Conservation (phyloP, 805 yeast species). For the Myxozyma kluyveri region DNA sequence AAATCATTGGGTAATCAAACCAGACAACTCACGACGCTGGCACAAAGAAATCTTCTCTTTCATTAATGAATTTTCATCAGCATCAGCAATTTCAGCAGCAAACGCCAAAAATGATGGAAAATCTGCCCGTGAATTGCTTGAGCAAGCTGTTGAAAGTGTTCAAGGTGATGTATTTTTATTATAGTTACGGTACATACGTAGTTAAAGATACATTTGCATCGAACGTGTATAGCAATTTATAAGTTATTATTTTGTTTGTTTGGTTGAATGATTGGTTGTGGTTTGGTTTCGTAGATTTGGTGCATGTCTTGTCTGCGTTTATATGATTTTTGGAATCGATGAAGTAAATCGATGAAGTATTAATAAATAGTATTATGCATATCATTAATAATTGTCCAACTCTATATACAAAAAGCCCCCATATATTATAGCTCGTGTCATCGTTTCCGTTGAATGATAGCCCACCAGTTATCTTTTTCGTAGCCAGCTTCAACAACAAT, state of each 20-base stretch:
- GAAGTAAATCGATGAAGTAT: too few species aligned
- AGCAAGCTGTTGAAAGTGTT: background rate
- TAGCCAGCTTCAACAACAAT: slow-evolving; percentile 68
- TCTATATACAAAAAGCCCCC: background rate
- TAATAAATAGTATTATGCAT: too few species aligned
- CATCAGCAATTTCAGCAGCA: background rate
- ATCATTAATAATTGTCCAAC: too few species aligned
- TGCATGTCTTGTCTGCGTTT: too few species aligned
- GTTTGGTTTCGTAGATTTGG: too few species aligned
- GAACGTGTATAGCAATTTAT: too few species aligned
- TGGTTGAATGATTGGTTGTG: too few species aligned
- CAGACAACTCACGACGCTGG: slow-evolving; percentile 34
- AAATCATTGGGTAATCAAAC: slow-evolving; percentile 34
- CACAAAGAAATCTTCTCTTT: slow-evolving; percentile 32
- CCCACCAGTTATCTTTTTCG: slow-evolving; percentile 96
- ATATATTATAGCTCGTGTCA: background rate
- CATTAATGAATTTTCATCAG: slow-evolving; percentile 14
- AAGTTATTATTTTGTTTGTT: too few species aligned
- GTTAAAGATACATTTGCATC: background rate
- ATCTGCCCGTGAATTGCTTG: background rate
- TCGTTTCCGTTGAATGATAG: background rate
- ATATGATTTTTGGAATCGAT: too few species aligned
- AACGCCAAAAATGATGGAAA: background rate
- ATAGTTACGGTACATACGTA: background rate
- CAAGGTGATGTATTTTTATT: background rate